Base-by-base conservation (phyloP, 768 basidiomycete species). In the Collybia sp. region DNA sequence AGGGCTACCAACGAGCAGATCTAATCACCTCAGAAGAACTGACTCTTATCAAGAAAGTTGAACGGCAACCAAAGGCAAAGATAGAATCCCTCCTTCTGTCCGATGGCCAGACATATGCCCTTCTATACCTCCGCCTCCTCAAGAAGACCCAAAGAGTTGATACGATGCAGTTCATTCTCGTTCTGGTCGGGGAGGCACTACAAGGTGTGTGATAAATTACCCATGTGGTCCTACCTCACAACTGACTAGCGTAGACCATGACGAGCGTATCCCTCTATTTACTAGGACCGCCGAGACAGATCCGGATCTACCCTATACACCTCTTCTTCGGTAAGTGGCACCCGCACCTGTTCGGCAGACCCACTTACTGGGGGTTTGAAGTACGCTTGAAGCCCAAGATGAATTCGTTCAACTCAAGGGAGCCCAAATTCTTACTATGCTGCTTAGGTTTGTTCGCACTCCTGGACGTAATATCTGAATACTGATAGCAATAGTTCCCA, bases 1-100 rank as follows among this genome's bases (percentile, higher is more conserved):
- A 97, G 93, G 93, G 88, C 49, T 96, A 97, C 71, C 93, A 96
- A 69, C 85, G 95, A 54, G 93, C 92, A 38, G 91, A 84, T 38
- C 80, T 93, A 36, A 80, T 98, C 58, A 89, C 91, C 9, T 75
- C 79, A 4, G 93, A 96, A 46, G 93, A 97, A 62, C 78, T 96
- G 12, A 68, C 77, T 10, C 77, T 89, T 53, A 84, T 98, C 60
- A 96, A 96, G 78, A 88, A 80, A 59, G 85, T 96, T 16, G 92
- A 93, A 65, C 80, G 86, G 50, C 88, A 89, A 57, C 73, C 88
- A 38, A 77, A 74, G 62, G 65, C 82, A 45, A 85, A 82, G 73
- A 77, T 74, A 15, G 87, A 94, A 56, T 81, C 87, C 2, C 68
- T 90, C 12, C 78, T 91, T 39, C 71, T 90, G 9, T 87, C 89